Evolutionary conservation across 2,329 filamentous ascomycete genomes (phyloP).

Genomic region (Ophiostoma novo-ulmi): DNA sequence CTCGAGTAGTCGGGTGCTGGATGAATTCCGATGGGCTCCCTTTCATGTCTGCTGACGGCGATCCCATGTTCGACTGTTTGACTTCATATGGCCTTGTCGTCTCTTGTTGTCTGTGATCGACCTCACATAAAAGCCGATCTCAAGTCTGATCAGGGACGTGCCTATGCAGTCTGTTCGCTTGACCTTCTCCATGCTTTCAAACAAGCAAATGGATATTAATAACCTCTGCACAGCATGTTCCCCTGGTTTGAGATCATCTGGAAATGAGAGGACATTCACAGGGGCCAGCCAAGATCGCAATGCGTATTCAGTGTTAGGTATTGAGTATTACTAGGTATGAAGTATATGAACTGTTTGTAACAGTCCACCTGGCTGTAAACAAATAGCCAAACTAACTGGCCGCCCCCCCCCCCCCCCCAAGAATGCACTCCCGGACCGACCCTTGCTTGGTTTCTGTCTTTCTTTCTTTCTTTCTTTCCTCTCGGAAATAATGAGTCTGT

Average conservation of each 20-base stretch:
- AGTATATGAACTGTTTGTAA: neutral
- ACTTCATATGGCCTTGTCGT: neutral
- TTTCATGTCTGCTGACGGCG: neutral
- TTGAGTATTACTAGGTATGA: neutral
- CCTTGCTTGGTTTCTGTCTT: neutral
- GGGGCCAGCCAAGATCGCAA: neutral
- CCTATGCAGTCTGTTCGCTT: neutral
- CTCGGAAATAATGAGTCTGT: too few relatives aligned
- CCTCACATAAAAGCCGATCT: neutral
- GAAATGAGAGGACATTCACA: conserved; percentile 13
- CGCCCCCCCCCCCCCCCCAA: conserved; percentile 3
- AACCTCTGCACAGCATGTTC: neutral
- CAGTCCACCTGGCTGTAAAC: neutral
- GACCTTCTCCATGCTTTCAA: conserved; percentile 1
- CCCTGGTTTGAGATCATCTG: conserved; percentile 11
- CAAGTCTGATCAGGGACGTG: neutral
- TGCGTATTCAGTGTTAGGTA: neutral
- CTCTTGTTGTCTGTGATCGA: conserved; percentile 5
- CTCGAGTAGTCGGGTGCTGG: neutral
- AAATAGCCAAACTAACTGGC: neutral
- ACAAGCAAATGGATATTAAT: neutral
- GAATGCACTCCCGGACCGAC: neutral
- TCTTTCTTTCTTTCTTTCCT: neutral
- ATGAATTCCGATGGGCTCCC: neutral
- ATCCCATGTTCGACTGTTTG: neutral